A percentile compares a stretch with the other conserved stretches of the same genome.
phyloP scores from a whole-genome alignment of 345 rosid genomes.

The Pelargonium nanum region DNA sequence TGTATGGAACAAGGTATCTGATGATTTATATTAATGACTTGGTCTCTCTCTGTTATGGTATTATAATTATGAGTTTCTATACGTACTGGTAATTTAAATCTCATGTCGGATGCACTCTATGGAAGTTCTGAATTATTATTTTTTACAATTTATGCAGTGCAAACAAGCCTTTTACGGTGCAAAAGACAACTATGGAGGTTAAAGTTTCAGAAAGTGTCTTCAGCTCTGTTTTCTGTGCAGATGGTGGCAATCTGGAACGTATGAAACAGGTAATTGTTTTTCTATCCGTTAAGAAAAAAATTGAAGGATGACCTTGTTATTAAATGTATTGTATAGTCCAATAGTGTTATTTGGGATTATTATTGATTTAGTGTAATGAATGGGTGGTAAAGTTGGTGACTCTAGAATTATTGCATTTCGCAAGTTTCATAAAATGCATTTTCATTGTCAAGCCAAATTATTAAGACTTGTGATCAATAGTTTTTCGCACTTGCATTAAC shows the following conservation, averaged over 20 bases:
- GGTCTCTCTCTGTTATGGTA: too few relatives aligned
- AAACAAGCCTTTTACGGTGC: slow-evolving; percentile 28
- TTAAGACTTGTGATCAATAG: background rate
- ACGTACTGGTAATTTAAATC: background rate
- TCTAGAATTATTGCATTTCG: too few relatives aligned
- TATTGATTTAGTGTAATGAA: too few relatives aligned
- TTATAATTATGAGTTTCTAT: too few relatives aligned
- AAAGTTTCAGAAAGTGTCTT: slow-evolving; percentile 29
- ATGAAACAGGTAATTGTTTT: slow-evolving; percentile 40
- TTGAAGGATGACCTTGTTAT: background rate
- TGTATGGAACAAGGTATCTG: background rate
- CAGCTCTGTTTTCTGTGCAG: slow-evolving; percentile 38
- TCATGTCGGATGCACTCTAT: background rate
- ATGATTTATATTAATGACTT: background rate
- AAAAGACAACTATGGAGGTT: slow-evolving; percentile 43
- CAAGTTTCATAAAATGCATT: too few relatives aligned
- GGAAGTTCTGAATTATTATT: slow-evolving; percentile 4
- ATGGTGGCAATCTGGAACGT: slow-evolving; percentile 43
- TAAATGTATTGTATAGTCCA: background rate
- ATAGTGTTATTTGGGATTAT: too few relatives aligned
- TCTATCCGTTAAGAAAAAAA: background rate
- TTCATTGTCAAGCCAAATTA: too few relatives aligned
- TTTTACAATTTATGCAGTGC: slow-evolving; percentile 24
- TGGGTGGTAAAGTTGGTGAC: too few relatives aligned
- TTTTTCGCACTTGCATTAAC: background rate